Evolutionary conservation across 1,139 yeast species (phyloP).

Genomic region (Suhomyces coccinellae): DNA sequence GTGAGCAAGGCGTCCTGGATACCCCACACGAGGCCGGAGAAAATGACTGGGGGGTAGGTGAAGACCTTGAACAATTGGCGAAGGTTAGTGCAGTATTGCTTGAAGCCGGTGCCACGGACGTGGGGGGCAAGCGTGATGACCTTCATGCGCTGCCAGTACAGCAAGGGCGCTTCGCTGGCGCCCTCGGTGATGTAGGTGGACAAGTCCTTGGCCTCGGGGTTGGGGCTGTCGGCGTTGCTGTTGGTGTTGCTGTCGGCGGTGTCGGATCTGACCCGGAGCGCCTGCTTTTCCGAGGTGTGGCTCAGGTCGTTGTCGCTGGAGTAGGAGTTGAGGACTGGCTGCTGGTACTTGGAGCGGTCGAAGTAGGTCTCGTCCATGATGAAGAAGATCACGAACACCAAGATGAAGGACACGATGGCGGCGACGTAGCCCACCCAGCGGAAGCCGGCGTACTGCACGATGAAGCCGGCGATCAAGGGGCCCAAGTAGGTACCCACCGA

Average conservation of each 20-base stretch:
- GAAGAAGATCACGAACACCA: conserved; percentile 22
- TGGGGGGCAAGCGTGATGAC: conserved; percentile 27
- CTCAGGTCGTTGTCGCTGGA: conserved; percentile 4
- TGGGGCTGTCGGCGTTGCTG: background rate
- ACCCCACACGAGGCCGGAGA: conserved; percentile 41
- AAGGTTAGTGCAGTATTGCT: conserved; percentile 30
- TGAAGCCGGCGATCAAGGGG: conserved; percentile 36
- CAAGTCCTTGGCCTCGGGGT: conserved; percentile 1
- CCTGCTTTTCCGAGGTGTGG: conserved; percentile 1
- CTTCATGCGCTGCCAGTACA: conserved; percentile 25
- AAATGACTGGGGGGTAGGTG: conserved; percentile 37
- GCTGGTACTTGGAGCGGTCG: conserved; percentile 20
- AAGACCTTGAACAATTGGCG: conserved; percentile 30
- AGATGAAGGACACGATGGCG: conserved; percentile 23
- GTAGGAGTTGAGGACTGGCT: conserved; percentile 3
- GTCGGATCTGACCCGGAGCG: background rate
- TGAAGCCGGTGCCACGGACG: conserved; percentile 24
- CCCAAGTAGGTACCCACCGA: conserved; percentile 41
- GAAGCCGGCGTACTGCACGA: conserved; percentile 24
- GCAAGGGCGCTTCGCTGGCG: conserved; percentile 24
- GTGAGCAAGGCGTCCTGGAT: conserved; percentile 40
- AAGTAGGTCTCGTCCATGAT: conserved; percentile 29
- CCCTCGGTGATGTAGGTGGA: conserved; percentile 15
- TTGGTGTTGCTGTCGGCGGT: background rate
- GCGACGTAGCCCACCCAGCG: conserved; percentile 43